Conservation (phyloP, 1,139 yeast genomes). For the Geotrichum fermentans region DNA sequence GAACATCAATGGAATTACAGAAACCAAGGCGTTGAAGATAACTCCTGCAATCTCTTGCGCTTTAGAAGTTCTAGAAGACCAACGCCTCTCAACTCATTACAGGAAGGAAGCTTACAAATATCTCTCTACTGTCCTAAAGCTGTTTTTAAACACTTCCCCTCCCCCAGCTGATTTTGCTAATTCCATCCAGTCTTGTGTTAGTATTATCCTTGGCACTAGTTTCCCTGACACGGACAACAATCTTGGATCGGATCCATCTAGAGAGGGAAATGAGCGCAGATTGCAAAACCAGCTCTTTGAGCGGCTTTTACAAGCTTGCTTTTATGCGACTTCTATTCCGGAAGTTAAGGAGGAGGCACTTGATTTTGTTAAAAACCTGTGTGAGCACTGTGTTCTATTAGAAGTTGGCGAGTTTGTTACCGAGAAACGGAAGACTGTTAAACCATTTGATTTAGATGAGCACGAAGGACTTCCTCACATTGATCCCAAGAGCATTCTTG, state of each 20-base stretch:
- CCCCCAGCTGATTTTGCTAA: slow-evolving; percentile 54
- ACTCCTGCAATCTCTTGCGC: slow-evolving; percentile 84
- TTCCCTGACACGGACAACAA: slow-evolving; percentile 37
- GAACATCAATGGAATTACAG: slow-evolving; percentile 62
- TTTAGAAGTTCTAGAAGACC: slow-evolving; percentile 56
- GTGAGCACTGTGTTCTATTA: slow-evolving; percentile 73
- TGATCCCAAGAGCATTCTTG: slow-evolving; percentile 64
- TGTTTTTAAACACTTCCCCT: slow-evolving; percentile 63
- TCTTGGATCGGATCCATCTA: slow-evolving; percentile 29
- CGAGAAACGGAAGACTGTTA: slow-evolving; percentile 63
- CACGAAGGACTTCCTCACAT: slow-evolving; percentile 72
- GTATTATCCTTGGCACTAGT: slow-evolving; percentile 48
- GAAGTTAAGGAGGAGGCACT: slow-evolving; percentile 70
- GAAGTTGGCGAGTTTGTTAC: slow-evolving; percentile 70
- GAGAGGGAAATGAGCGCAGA: slow-evolving; percentile 49
- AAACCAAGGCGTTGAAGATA: slow-evolving; percentile 62
- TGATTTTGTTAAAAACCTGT: slow-evolving; percentile 55
- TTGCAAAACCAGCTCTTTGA: slow-evolving; percentile 55
- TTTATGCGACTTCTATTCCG: slow-evolving; percentile 69
- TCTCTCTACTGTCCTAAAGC: slow-evolving; percentile 58
- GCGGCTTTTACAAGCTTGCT: slow-evolving; percentile 61
- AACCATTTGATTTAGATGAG: slow-evolving; percentile 70
- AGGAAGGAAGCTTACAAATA: slow-evolving; percentile 74
- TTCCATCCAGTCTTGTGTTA: slow-evolving; percentile 46
- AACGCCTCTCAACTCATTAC: slow-evolving; percentile 60